Conservation (phyloP, 2,329 filamentous ascomycete genomes). For the Stemphylium vesicarium region DNA sequence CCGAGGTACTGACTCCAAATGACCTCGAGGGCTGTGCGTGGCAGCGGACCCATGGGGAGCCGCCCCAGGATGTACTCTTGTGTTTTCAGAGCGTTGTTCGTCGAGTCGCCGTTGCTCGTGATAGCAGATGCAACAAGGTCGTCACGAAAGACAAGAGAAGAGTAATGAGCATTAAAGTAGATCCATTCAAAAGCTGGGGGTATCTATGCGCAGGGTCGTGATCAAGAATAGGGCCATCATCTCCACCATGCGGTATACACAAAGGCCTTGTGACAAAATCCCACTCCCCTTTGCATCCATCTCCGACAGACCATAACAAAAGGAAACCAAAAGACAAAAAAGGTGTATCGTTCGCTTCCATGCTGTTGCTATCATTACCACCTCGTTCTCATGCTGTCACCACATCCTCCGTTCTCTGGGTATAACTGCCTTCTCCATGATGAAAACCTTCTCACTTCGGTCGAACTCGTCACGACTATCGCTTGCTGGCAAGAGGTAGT, state of each 20-base stretch:
- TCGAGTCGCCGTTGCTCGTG: no score
- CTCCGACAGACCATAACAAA: slow-evolving; percentile 6
- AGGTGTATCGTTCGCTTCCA: slow-evolving; percentile 4
- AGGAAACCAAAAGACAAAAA: slow-evolving; percentile 4
- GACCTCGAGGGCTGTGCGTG: no score
- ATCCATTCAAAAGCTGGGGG: slow-evolving; percentile 7
- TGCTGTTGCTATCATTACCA: slow-evolving; percentile 6
- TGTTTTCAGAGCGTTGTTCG: no score
- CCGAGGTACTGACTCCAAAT: no score
- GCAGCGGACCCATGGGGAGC: no score
- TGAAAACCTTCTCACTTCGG: neutral
- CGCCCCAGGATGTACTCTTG: no score
- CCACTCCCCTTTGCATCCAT: slow-evolving; percentile 14
- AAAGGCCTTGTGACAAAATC: no score
- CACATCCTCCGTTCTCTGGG: neutral
- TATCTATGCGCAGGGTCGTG: slow-evolving; percentile 4
- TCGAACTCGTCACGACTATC: no score
- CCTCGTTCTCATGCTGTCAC: neutral
- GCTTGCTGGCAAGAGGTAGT: no score
- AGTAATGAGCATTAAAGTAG: neutral
- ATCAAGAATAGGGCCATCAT: slow-evolving; percentile 21
- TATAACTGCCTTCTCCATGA: slow-evolving; percentile 2
- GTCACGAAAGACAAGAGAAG: no score
- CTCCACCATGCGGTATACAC: neutral
- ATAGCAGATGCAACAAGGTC: no score